These are phyloP conservation scores for Cladosporium halotolerans DNA, from an alignment of 2,329 filamentous ascomycete species.

Conservation along the genomic window DNA sequence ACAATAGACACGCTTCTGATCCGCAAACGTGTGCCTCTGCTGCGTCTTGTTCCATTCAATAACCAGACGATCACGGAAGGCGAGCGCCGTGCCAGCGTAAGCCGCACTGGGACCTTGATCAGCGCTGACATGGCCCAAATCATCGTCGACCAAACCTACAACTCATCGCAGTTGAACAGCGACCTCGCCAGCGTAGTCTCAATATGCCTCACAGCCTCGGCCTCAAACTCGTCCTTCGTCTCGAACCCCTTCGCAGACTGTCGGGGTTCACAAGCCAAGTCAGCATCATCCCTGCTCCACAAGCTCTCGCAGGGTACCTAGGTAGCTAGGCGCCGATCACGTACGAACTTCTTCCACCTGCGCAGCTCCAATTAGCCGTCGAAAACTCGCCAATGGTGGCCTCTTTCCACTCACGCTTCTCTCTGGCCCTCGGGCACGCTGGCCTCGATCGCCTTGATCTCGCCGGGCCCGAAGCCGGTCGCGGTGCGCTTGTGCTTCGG, in stretches of 20 bases:
- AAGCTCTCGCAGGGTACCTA: not conserved
- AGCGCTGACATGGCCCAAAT: conserved; percentile 6
- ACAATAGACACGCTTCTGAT: conserved; percentile 92
- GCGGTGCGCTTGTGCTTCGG: conserved; percentile 98
- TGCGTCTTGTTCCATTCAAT: conserved; percentile 98
- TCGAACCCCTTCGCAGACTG: conserved; percentile 64
- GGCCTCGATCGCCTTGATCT: conserved; percentile 93
- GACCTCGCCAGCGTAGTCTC: conserved; percentile 94
- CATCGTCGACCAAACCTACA: conserved; percentile 11
- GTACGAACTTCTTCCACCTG: conserved; percentile 53
- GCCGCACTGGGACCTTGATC: conserved; percentile 53
- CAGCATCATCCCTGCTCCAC: conserved; percentile 7
- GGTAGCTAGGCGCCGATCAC: conserved; percentile 31
- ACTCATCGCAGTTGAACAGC: conserved; percentile 96
- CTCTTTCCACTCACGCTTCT: conserved; percentile 58
- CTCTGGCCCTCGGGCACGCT: conserved; percentile 83
- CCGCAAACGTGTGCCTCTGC: conserved; percentile 84
- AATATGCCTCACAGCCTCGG: conserved; percentile 84
- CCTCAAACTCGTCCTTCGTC: conserved; percentile 73
- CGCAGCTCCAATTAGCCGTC: not conserved
- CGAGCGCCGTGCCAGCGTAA: conserved; percentile 83
- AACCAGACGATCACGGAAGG: conserved; percentile 86
- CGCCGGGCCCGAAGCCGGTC: conserved; percentile 81
- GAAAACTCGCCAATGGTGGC: no score
- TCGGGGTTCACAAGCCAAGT: conserved; percentile 3